Conservation (phyloP, 306 rosid species). For the Castanopsis chinensis region DNA sequence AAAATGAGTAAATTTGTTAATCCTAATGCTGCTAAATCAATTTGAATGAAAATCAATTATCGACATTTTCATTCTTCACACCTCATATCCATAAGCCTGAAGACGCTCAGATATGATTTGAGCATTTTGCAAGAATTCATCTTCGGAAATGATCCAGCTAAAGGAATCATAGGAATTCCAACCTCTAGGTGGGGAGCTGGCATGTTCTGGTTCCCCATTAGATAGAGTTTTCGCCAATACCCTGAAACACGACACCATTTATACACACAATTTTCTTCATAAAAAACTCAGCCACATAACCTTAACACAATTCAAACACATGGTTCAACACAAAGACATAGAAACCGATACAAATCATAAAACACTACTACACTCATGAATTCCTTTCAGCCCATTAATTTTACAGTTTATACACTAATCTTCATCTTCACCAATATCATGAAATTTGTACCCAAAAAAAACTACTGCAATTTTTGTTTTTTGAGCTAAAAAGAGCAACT, state of each 20-base stretch:
- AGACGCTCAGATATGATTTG: conserved; percentile 53
- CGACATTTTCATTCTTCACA: conserved; percentile 21
- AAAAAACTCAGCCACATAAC: conserved; percentile 1
- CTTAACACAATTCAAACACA: neutral
- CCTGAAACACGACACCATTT: conserved; percentile 37
- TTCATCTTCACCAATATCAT: too few relatives aligned
- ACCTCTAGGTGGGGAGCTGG: conserved; percentile 83
- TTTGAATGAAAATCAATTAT: neutral
- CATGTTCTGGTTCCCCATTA: conserved; percentile 31
- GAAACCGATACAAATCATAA: neutral
- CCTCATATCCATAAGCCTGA: conserved; percentile 74
- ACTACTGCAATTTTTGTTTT: too few relatives aligned
- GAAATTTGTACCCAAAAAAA: too few relatives aligned
- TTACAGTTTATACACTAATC: too few relatives aligned
- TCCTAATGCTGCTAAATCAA: neutral
- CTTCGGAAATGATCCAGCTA: conserved; percentile 82
- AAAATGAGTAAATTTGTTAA: neutral
- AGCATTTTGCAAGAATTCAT: conserved; percentile 66
- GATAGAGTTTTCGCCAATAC: conserved; percentile 41
- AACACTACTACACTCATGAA: neutral
- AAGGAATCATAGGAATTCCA: conserved; percentile 97
- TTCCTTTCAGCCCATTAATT: neutral
- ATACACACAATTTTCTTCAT: neutral
- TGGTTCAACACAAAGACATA: neutral
- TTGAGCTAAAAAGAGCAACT: too few relatives aligned